Evolutionary conservation across 2,329 filamentous ascomycete genomes (phyloP).

Genomic region (Aspergillus brasiliensis): DNA sequence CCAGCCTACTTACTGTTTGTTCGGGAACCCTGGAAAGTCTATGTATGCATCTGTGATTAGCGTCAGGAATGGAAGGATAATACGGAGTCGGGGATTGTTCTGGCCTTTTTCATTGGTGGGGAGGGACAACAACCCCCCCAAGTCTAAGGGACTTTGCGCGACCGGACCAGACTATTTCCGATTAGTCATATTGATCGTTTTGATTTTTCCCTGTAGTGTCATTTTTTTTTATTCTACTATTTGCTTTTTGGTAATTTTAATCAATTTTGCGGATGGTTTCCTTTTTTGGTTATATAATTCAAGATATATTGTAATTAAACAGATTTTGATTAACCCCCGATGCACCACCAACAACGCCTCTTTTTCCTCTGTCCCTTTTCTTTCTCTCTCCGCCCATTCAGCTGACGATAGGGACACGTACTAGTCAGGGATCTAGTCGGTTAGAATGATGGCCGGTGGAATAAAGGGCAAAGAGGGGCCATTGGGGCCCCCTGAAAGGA

Average conservation of each 20-base stretch:
- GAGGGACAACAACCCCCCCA: not conserved
- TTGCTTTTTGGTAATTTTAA: not conserved
- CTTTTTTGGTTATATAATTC: no score
- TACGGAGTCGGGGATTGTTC: not conserved
- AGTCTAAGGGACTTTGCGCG: not conserved
- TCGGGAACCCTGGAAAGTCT: constrained; percentile 15
- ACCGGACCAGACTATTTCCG: constrained; percentile 2
- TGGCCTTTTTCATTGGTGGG: not conserved
- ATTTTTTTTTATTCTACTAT: not conserved
- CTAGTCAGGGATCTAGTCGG: constrained; percentile 20
- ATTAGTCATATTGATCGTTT: not conserved
- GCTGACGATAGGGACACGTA: constrained; percentile 27
- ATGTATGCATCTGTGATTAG: not conserved
- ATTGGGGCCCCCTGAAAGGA: constrained; percentile 19
- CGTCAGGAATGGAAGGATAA: not conserved
- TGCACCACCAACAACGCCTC: no score
- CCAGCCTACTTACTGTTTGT: not conserved
- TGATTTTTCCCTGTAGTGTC: not conserved
- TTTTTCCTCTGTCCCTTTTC: not conserved
- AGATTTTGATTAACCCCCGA: not conserved
- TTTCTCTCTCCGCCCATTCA: constrained; percentile 4
- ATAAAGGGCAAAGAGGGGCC: constrained; percentile 6
- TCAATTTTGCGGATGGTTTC: no score
- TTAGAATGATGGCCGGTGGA: constrained; percentile 13
- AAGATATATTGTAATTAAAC: not conserved